A percentile compares a stretch with the other conserved stretches of the same genome.
Evolutionary conservation across 2,329 filamentous ascomycete genomes (phyloP).

Genomic region (Pseudogymnoascus sp.): DNA sequence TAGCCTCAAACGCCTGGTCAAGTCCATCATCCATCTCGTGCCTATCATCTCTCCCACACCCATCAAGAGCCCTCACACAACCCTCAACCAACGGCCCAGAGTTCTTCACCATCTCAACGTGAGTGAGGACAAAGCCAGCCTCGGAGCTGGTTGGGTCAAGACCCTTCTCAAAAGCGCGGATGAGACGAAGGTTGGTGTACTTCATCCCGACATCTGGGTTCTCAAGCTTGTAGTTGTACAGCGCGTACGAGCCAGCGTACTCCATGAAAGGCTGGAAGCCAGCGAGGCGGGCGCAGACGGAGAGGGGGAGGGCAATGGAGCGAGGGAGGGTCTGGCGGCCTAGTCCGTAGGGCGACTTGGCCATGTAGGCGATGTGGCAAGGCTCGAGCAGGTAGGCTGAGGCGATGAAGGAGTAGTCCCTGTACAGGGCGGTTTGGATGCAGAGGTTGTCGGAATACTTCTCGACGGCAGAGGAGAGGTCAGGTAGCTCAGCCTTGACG

Average conservation of each 20-base stretch:
- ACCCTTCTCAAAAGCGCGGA: constrained; percentile 86
- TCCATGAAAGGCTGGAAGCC: constrained; percentile 93
- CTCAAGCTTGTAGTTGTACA: constrained; percentile 59
- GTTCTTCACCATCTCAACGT: constrained; percentile 90
- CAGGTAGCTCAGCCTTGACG: constrained; percentile 67
- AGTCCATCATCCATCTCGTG: constrained; percentile 58
- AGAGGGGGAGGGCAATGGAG: constrained; percentile 72
- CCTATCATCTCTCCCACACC: constrained; percentile 42
- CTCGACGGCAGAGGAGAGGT: constrained; percentile 67
- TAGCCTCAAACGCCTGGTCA: constrained; percentile 51
- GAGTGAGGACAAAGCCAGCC: constrained; percentile 91
- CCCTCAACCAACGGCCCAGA: constrained; percentile 71
- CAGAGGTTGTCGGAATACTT: constrained; percentile 66
- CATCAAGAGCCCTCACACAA: constrained; percentile 58
- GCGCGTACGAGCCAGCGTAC: constrained; percentile 62
- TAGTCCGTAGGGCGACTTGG: constrained; percentile 69
- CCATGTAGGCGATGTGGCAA: constrained; percentile 68
- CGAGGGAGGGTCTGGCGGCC: constrained; percentile 66
- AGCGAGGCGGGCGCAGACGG: constrained; percentile 69
- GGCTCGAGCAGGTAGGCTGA: constrained; percentile 88
- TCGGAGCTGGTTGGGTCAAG: constrained; percentile 82
- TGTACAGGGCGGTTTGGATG: constrained; percentile 76
- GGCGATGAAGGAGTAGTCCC: constrained; percentile 86
- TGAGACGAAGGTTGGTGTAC: constrained; percentile 67
- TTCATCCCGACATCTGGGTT: constrained; percentile 50